Evolutionary conservation across 345 rosid genomes (phyloP).

Genomic region (Lepidium didymum): DNA sequence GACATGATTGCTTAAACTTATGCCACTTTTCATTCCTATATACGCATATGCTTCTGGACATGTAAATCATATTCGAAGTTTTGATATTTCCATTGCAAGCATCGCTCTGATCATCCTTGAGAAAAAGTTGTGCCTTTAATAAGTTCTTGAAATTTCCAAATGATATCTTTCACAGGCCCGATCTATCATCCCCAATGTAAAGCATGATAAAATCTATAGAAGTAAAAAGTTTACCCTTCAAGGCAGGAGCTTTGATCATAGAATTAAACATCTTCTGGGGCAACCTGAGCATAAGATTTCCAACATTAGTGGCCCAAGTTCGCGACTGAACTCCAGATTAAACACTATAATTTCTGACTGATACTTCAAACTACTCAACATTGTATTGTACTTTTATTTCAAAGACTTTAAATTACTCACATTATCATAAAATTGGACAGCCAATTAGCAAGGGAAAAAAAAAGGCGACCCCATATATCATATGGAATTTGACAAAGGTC

Average conservation of each 20-base stretch:
- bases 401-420: not conserved
- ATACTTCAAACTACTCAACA: conserved; percentile 3
- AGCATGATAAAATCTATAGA: not conserved
- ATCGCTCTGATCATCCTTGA: not conserved
- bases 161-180: not conserved
- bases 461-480: no score
- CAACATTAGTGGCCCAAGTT: not conserved
- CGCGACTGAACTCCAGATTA: not conserved
- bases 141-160: not conserved
- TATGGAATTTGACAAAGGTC: no score
- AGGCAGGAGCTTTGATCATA: conserved; percentile 72
- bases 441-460: no score
- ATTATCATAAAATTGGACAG: not conserved
- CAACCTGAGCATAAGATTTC: conserved; percentile 41
- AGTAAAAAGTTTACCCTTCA: conserved; percentile 48
- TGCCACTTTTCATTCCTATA: not conserved
- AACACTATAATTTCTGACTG: not conserved
- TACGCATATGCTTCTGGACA: not conserved
- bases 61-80: not conserved
- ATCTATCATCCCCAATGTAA: not conserved
- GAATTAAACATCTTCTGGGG: conserved; percentile 62
- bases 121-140: not conserved
- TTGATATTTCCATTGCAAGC: not conserved
- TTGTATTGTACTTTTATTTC: not conserved
- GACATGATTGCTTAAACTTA: not conserved